Conservation (phyloP, 805 yeast genomes). For the Yamadazyma takamatsuzukensis region DNA sequence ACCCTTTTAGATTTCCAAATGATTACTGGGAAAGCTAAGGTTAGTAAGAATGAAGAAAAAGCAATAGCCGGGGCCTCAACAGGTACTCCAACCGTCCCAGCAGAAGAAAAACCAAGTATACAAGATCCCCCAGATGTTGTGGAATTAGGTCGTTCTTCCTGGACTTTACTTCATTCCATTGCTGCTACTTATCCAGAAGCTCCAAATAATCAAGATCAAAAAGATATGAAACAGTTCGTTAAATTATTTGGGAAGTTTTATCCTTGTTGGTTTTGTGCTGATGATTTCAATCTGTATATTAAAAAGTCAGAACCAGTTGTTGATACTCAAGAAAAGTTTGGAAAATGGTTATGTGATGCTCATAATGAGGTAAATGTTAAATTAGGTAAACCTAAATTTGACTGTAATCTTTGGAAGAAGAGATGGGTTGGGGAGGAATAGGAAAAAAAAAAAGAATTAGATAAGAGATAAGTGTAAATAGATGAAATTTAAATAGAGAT, state of each 20-base stretch:
- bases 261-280: conserved; percentile 94
- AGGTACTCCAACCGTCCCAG: conserved; percentile 8
- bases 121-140: conserved; percentile 83
- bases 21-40: conserved; percentile 33
- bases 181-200: conserved; percentile 83
- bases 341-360: conserved; percentile 91
- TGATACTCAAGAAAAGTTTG: conserved; percentile 70
- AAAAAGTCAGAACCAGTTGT: conserved; percentile 52
- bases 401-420: conserved; percentile 85
- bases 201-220: conserved; percentile 61
- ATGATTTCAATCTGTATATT: conserved; percentile 70
- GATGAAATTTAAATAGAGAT: conserved; percentile 4
- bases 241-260: conserved; percentile 71
- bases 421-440: conserved; percentile 77
- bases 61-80: conserved; percentile 4
- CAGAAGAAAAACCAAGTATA: conserved; percentile 35
- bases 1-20: conserved; percentile 73
- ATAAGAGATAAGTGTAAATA: conserved; percentile 4
- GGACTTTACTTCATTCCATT: conserved; percentile 88
- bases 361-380: conserved; percentile 91
- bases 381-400: conserved; percentile 80
- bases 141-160: conserved; percentile 76
- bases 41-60: conserved; percentile 2
- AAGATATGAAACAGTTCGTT: conserved; percentile 69
- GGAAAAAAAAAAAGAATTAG: not conserved